phyloP scores from a whole-genome alignment of 768 basidiomycete genomes.

The Psilocybe cubensis region DNA sequence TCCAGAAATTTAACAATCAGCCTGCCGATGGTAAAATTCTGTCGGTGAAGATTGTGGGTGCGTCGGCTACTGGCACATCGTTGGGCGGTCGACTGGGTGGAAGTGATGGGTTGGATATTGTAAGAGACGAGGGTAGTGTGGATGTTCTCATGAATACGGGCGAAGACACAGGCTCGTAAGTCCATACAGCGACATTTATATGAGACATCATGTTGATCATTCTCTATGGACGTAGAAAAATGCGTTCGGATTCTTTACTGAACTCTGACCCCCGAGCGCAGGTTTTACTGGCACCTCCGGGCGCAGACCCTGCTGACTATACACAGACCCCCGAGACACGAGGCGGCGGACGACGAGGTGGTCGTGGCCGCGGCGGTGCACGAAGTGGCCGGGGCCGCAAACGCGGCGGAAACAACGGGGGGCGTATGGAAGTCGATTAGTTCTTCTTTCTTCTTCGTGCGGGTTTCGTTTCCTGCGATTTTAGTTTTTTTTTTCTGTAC shows the following conservation, averaged over 20 bases:
- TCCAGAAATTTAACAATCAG: slow-evolving; percentile 77
- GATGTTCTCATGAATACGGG: slow-evolving; percentile 63
- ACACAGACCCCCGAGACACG: slow-evolving; percentile 37
- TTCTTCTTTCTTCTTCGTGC: not conserved
- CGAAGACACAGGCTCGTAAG: slow-evolving; percentile 59
- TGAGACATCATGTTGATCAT: not conserved
- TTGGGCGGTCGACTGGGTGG: slow-evolving; percentile 64
- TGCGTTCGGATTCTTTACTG: slow-evolving; percentile 82
- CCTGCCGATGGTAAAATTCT: slow-evolving; percentile 82
- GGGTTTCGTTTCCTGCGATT: slow-evolving; percentile 15
- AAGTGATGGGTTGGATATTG: slow-evolving; percentile 52
- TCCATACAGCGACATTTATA: slow-evolving; percentile 15
- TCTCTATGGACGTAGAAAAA: slow-evolving; percentile 55
- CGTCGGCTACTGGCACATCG: slow-evolving; percentile 48
- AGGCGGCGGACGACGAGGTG: slow-evolving; percentile 40
- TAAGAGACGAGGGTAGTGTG: slow-evolving; percentile 56
- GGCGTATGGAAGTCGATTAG: slow-evolving; percentile 61
- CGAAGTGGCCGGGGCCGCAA: slow-evolving; percentile 40
- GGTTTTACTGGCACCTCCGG: slow-evolving; percentile 71
- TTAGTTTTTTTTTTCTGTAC: slow-evolving; percentile 12
- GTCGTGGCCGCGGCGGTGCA: slow-evolving; percentile 30
- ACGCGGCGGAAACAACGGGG: slow-evolving; percentile 37
- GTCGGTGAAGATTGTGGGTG: slow-evolving; percentile 64
- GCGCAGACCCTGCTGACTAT: slow-evolving; percentile 59
- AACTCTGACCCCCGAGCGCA: slow-evolving; percentile 65